Evolutionary conservation across 139 green algal genomes (phyloP).

Genomic region (Chlorella vulgaris): DNA sequence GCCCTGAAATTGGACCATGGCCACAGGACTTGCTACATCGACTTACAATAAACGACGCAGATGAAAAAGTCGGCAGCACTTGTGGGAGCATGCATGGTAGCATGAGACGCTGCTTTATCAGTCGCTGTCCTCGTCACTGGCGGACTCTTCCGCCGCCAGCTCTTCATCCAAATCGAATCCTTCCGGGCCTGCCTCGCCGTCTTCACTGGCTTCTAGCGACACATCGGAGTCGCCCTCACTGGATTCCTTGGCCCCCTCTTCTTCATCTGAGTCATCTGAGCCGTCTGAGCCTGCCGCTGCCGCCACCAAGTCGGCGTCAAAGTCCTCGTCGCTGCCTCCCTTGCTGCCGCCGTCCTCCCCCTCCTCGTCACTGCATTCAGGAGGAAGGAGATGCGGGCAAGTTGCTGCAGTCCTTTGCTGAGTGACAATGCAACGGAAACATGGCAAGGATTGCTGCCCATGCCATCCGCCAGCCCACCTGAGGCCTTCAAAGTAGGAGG

Average conservation of each 20-base stretch:
- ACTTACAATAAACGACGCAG: no score
- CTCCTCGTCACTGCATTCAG: neutral
- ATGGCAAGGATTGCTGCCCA: neutral
- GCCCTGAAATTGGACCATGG: no score
- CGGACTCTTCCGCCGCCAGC: neutral
- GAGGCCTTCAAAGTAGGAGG: neutral
- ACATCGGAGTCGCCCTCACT: neutral
- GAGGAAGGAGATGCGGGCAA: neutral
- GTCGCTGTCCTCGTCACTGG: no score
- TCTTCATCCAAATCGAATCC: neutral
- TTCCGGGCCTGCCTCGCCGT: neutral
- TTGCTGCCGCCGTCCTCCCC: neutral
- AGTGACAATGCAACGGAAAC: neutral
- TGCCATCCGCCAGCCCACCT: neutral
- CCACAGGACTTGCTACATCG: no score
- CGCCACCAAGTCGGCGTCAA: neutral
- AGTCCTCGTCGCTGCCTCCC: neutral
- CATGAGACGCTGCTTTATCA: no score
- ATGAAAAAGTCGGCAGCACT: no score
- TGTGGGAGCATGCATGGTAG: no score
- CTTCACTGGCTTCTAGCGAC: no score
- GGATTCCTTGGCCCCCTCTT: neutral
- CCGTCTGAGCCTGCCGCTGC: no score
- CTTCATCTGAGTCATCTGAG: no score
- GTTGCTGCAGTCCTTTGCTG: neutral